phyloP scores from a whole-genome alignment of 176 grass and related monocot genomes.

The Zoysia pacifica region DNA sequence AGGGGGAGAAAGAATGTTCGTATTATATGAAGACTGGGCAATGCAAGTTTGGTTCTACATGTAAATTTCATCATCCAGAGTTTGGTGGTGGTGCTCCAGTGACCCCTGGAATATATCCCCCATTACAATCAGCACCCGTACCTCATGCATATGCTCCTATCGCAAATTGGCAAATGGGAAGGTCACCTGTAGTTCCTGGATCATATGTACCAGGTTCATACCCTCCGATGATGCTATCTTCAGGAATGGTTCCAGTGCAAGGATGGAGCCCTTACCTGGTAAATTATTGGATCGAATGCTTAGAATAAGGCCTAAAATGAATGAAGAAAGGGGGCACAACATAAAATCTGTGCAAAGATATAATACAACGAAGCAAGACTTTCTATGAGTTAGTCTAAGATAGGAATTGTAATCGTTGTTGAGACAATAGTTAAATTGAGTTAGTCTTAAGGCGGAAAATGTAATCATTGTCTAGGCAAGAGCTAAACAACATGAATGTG shows the following conservation, averaged over 20 bases:
- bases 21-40: conserved; percentile 97
- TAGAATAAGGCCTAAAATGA: conserved; percentile 22
- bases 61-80: conserved; percentile 95
- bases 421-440: conserved; percentile 22
- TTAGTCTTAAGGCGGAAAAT: conserved; percentile 21
- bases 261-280: conserved; percentile 94
- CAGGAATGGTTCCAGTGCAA: conserved; percentile 80
- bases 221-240: conserved; percentile 71
- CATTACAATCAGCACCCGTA: conserved; percentile 58
- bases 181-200: conserved; percentile 65
- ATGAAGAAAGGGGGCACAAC: neutral
- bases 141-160: conserved; percentile 62
- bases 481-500: conserved; percentile 6
- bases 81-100: conserved; percentile 47
- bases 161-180: conserved; percentile 76
- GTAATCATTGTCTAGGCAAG: conserved; percentile 28
- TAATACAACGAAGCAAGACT: conserved; percentile 18
- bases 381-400: conserved; percentile 23
- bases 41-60: conserved; percentile 85
- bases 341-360: neutral
- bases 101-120: conserved; percentile 65
- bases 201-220: conserved; percentile 69
- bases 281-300: conserved; percentile 25
- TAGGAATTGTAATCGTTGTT: conserved; percentile 17
- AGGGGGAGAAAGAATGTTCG: conserved; percentile 98